Percentiles rank a stretch among this genome's conserved stretches.
Conservation (phyloP, 2,329 filamentous ascomycete genomes). For the Trichophyton schoenleinii region DNA sequence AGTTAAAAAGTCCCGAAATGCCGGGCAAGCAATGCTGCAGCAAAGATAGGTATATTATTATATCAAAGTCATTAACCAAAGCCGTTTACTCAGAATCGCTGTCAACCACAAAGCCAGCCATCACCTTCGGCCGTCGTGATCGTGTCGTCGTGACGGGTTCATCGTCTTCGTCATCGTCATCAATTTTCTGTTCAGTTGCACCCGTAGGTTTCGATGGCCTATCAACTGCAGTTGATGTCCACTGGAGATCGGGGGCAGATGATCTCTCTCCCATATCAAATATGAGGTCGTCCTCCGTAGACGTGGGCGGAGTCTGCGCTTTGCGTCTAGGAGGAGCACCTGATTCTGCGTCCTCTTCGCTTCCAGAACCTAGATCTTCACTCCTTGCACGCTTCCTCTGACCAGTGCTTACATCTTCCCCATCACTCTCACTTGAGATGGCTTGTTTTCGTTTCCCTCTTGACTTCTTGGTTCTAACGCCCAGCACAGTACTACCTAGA, state of each 20-base stretch:
- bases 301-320: constrained; percentile 17
- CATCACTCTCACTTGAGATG: constrained; percentile 7
- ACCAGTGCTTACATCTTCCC: not conserved
- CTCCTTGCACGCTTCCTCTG: constrained; percentile 4
- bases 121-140: constrained; percentile 23
- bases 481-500: constrained; percentile 12
- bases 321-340: constrained; percentile 6
- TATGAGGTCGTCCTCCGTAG: constrained; percentile 22
- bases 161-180: constrained; percentile 19
- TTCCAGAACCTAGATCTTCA: not conserved
- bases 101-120: constrained; percentile 32
- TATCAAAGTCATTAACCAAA: not conserved
- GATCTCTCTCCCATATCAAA: constrained; percentile 19
- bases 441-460: constrained; percentile 7
- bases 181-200: not conserved
- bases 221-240: not conserved
- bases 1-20: not conserved
- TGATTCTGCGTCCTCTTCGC: constrained; percentile 7
- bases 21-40: not conserved
- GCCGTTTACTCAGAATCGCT: constrained; percentile 30
- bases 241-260: constrained; percentile 2
- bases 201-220: not conserved
- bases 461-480: constrained; percentile 11
- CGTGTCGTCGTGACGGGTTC: constrained; percentile 20
- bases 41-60: not conserved